Percentiles rank a stretch among this genome's conserved stretches.
Conservation (phyloP, 176 grass and related monocot species). For the Zea luxurians region DNA sequence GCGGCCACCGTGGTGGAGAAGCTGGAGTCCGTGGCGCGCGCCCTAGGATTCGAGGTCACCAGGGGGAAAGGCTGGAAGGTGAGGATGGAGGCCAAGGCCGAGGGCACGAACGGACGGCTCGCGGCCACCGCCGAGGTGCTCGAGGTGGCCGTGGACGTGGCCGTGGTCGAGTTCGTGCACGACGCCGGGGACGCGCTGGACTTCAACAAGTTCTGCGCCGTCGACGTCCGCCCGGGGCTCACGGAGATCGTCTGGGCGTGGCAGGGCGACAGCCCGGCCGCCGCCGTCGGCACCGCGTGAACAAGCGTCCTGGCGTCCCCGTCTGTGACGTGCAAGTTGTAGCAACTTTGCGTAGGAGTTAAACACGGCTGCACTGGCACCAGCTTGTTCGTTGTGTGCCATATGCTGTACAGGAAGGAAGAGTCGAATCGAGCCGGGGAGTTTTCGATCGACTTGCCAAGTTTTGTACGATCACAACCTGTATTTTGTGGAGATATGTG, state of each 20-base stretch:
- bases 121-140: constrained; percentile 70
- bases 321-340: neutral
- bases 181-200: constrained; percentile 70
- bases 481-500: constrained; percentile 17
- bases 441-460: neutral
- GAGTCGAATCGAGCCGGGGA: neutral
- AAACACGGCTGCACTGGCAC: neutral
- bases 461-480: neutral
- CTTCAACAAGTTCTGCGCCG: constrained; percentile 77
- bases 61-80: constrained; percentile 58
- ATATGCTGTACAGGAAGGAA: constrained; percentile 29
- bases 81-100: constrained; percentile 54
- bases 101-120: constrained; percentile 43
- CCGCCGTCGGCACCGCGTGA: constrained; percentile 33
- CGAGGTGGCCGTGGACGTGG: constrained; percentile 61
- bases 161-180: constrained; percentile 75
- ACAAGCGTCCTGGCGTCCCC: neutral
- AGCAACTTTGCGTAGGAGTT: constrained; percentile 13
- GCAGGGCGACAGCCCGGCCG: constrained; percentile 55
- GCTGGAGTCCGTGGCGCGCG: constrained; percentile 43
- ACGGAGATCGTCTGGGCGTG: constrained; percentile 90
- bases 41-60: constrained; percentile 52
- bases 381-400: neutral
- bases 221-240: constrained; percentile 60
- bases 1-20: constrained; percentile 51